A percentile compares a stretch with the other conserved stretches of the same genome.
These are phyloP conservation scores for Yarrowia sp. DNA, from an alignment of 805 yeast genomes.

Conservation along the genomic window DNA sequence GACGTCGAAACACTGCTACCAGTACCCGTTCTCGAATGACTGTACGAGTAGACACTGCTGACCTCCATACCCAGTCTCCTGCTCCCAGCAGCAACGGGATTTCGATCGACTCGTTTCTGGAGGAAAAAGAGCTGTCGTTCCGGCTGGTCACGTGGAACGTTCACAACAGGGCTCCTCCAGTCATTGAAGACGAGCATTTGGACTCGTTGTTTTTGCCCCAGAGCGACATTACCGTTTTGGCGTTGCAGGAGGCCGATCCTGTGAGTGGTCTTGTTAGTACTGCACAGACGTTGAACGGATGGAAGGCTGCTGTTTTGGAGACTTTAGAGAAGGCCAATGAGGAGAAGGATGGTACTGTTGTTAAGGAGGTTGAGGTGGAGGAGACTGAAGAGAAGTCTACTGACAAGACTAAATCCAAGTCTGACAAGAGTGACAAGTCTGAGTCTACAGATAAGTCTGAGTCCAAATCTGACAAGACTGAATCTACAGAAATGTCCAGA, in stretches of 20 bases:
- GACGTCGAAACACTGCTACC: constrained; percentile 2
- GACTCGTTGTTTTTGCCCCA: constrained; percentile 26
- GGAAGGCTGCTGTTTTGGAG: constrained; percentile 18
- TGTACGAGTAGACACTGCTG: not conserved
- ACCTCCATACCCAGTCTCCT: not conserved
- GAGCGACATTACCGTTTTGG: constrained; percentile 41
- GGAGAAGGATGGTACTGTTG: not conserved
- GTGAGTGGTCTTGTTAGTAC: constrained; percentile 15
- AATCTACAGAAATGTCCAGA: too few relatives aligned
- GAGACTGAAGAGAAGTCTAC: not conserved
- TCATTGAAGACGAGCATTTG: constrained; percentile 29
- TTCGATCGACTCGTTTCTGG: constrained; percentile 26
- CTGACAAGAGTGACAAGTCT: constrained; percentile 33
- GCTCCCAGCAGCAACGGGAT: constrained; percentile 18
- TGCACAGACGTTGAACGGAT: constrained; percentile 5
- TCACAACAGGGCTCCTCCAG: constrained; percentile 32
- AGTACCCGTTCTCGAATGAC: not conserved
- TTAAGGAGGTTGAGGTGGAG: not conserved
- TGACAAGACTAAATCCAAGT: not conserved
- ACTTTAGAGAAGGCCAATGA: constrained; percentile 31
- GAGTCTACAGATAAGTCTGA: not conserved
- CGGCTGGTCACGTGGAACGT: constrained; percentile 37
- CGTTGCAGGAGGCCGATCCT: constrained; percentile 52
- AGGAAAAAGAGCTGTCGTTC: constrained; percentile 29
- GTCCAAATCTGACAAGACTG: constrained; percentile 37